Percentiles rank a stretch among this genome's conserved stretches.
These are phyloP conservation scores for Gynochthodes officinalis DNA, from an alignment of 257 asterid species.

Conservation along the genomic window DNA sequence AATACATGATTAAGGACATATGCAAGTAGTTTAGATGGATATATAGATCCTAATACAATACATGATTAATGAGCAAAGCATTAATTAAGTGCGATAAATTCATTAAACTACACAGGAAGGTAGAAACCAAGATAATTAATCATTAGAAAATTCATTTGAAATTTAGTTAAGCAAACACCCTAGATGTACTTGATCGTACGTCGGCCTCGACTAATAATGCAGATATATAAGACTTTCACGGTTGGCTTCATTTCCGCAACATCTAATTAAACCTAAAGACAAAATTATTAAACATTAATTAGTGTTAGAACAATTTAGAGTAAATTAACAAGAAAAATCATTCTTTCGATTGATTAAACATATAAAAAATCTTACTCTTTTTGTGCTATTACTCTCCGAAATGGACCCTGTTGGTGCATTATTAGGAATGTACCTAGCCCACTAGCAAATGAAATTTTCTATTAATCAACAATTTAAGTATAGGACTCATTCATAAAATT, in stretches of 20 bases:
- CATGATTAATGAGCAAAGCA: too few relatives aligned
- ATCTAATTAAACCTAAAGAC: neutral
- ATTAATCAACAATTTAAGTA: neutral
- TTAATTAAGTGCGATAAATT: too few relatives aligned
- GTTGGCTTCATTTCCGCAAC: neutral
- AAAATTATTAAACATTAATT: neutral
- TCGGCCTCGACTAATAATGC: too few relatives aligned
- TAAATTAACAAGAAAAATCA: neutral
- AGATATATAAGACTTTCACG: too few relatives aligned
- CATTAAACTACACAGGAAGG: too few relatives aligned
- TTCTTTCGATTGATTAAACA: neutral
- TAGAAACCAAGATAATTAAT: too few relatives aligned
- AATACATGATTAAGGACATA: too few relatives aligned
- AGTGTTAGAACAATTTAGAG: neutral
- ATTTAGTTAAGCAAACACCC: too few relatives aligned
- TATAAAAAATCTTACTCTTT: constrained; percentile 39
- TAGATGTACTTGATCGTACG: too few relatives aligned
- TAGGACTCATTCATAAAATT: neutral
- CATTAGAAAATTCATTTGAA: too few relatives aligned
- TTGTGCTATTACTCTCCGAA: constrained; percentile 29
- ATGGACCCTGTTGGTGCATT: constrained; percentile 44
- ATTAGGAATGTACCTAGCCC: constrained; percentile 94
- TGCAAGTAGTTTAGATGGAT: too few relatives aligned
- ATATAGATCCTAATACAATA: too few relatives aligned
- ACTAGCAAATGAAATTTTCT: constrained; percentile 32